Evolutionary conservation across 352 stramenopile genomes (phyloP).

Genomic region (Globisporangium perplexum): DNA sequence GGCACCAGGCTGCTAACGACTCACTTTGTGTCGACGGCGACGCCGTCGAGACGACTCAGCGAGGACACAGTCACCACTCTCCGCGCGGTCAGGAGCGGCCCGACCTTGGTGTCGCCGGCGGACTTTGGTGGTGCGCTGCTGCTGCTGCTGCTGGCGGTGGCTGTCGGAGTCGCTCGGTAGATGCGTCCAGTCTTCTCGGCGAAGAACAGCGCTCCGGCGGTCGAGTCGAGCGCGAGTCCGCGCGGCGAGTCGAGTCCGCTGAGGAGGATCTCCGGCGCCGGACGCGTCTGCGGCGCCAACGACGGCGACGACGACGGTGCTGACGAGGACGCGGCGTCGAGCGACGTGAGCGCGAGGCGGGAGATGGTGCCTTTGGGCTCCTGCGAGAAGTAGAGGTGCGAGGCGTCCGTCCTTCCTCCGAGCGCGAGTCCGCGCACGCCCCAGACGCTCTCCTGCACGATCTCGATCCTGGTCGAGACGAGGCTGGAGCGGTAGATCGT

Average conservation of each 20-base stretch:
- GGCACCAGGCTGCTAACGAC: not conserved
- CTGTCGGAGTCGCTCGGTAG: conserved; percentile 16
- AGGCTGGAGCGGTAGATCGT: conserved; percentile 59
- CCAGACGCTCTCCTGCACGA: conserved; percentile 40
- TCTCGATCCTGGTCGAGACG: conserved; percentile 28
- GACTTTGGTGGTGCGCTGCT: not conserved
- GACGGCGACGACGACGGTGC: not conserved
- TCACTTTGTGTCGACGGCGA: conserved; percentile 53
- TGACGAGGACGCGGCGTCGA: not conserved
- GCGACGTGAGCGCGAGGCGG: conserved; percentile 11
- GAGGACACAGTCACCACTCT: conserved; percentile 38
- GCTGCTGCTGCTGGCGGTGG: no score
- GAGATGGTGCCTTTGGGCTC: conserved; percentile 55
- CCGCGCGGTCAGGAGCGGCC: conserved; percentile 12
- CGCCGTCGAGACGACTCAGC: conserved; percentile 46
- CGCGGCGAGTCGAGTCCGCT: conserved; percentile 38
- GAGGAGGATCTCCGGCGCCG: conserved; percentile 21
- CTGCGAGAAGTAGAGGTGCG: conserved; percentile 46
- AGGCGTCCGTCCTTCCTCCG: not conserved
- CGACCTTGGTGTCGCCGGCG: conserved; percentile 2
- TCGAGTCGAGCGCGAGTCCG: conserved; percentile 34
- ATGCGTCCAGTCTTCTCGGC: conserved; percentile 67
- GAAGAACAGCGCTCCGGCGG: conserved; percentile 43
- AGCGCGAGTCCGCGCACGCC: conserved; percentile 44
- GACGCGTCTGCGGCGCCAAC: not conserved